phyloP scores from a whole-genome alignment of 2,329 filamentous ascomycete genomes.

The Cercospora sp. region DNA sequence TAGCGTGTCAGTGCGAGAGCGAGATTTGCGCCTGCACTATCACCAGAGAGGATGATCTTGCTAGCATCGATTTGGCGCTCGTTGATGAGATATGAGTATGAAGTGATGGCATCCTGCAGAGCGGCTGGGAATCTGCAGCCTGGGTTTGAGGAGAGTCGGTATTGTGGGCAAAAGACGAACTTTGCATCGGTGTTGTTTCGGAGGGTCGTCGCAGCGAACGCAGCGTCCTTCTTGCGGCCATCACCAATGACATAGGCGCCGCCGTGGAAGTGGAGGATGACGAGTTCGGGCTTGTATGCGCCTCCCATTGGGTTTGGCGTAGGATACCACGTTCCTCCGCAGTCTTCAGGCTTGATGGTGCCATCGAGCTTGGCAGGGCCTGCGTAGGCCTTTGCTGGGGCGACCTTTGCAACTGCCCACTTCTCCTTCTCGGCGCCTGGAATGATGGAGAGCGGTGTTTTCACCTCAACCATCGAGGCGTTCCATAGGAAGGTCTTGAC shows the following conservation, averaged over 20 bases:
- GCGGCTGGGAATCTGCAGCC: conserved; percentile 53
- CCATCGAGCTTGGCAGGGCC: conserved; percentile 32
- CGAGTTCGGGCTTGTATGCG: conserved; percentile 28
- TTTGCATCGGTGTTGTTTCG: conserved; percentile 39
- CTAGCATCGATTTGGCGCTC: conserved; percentile 42
- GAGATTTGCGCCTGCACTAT: conserved; percentile 54
- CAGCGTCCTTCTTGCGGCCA: conserved; percentile 41
- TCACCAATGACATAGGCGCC: conserved; percentile 51
- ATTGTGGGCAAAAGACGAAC: conserved; percentile 49
- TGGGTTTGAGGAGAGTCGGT: conserved; percentile 50
- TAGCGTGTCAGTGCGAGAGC: conserved; percentile 50
- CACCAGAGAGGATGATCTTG: conserved; percentile 50
- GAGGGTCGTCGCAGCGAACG: conserved; percentile 39
- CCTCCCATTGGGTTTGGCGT: conserved; percentile 19
- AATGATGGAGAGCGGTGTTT: conserved; percentile 38
- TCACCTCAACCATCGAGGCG: conserved; percentile 32
- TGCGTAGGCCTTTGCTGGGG: conserved; percentile 19
- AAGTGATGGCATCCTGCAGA: conserved; percentile 51
- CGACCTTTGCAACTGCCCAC: conserved; percentile 37
- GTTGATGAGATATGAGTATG: conserved; percentile 50
- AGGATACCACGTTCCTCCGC: conserved; percentile 49
- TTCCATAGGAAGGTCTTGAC: conserved; percentile 40
- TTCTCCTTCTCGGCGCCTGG: conserved; percentile 42
- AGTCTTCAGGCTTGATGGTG: conserved; percentile 40
- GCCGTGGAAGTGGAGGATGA: conserved; percentile 53